Percentiles rank a stretch among this genome's conserved stretches.
Conservation (phyloP, 352 stramenopile species). For the Phytophthora colocasiae region DNA sequence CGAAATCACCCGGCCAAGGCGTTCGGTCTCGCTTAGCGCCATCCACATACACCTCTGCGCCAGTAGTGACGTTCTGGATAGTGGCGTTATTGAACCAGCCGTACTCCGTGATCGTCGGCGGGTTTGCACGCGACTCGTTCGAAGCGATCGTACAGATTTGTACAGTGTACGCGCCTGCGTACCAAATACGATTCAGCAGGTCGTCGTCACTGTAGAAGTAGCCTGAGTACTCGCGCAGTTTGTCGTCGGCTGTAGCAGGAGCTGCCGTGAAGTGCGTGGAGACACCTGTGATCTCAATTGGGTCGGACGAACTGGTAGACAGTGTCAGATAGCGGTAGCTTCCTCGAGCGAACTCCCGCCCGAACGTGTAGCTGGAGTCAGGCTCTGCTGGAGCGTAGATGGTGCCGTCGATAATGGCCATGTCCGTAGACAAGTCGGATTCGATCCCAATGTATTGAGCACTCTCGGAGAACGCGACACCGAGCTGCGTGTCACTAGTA, state of each 20-base stretch:
- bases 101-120: conserved; percentile 39
- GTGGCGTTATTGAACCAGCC: conserved; percentile 49
- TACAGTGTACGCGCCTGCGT: conserved; percentile 47
- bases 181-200: conserved; percentile 52
- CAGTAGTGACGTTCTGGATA: conserved; percentile 30
- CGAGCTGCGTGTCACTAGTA: conserved; percentile 25
- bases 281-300: conserved; percentile 35
- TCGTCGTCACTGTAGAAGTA: conserved; percentile 53
- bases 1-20: conserved; percentile 46
- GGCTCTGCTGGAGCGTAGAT: conserved; percentile 40
- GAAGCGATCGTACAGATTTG: conserved; percentile 45
- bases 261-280: conserved; percentile 44
- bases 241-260: conserved; percentile 29
- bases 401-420: conserved; percentile 43
- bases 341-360: conserved; percentile 39
- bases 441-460: conserved; percentile 39
- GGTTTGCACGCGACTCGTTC: conserved; percentile 43
- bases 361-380: conserved; percentile 39
- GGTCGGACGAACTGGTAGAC: conserved; percentile 25
- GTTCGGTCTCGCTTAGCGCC: conserved; percentile 49
- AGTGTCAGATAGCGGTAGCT: conserved; percentile 47
- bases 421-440: conserved; percentile 47
- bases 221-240: conserved; percentile 44
- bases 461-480: conserved; percentile 45
- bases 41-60: conserved; percentile 44